Percentiles rank a stretch among this genome's conserved stretches.
These are phyloP conservation scores for Lactarius deliciosus DNA, from an alignment of 768 basidiomycete genomes.

Conservation along the genomic window DNA sequence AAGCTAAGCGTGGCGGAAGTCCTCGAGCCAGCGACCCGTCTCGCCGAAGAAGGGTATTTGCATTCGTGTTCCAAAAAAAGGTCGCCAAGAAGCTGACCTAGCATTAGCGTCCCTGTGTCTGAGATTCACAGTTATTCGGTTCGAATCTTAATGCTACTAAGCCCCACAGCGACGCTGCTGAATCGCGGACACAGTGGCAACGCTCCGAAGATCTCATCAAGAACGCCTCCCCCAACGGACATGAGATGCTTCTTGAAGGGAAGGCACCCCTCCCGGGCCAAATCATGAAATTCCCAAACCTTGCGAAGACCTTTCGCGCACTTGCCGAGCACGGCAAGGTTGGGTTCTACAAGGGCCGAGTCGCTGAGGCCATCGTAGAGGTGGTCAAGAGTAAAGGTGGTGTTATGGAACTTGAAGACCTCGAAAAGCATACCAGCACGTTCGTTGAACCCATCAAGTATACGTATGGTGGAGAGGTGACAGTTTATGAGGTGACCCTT, in stretches of 20 bases:
- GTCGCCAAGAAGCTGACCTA: not conserved
- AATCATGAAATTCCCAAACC: constrained; percentile 73
- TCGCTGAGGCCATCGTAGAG: constrained; percentile 88
- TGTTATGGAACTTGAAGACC: constrained; percentile 91
- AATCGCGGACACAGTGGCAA: constrained; percentile 46
- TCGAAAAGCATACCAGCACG: constrained; percentile 75
- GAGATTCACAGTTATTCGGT: constrained; percentile 71
- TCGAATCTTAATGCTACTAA: constrained; percentile 29
- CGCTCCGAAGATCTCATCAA: constrained; percentile 68
- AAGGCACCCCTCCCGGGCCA: constrained; percentile 85
- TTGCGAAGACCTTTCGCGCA: constrained; percentile 81
- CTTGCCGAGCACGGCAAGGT: constrained; percentile 81
- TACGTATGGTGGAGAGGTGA: constrained; percentile 81
- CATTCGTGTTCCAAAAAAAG: not conserved
- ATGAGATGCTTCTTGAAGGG: constrained; percentile 85
- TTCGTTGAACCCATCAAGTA: constrained; percentile 91
- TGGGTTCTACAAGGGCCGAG: constrained; percentile 90
- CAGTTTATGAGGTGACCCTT: constrained; percentile 77
- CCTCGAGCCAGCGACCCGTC: constrained; percentile 82
- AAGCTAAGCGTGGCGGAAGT: constrained; percentile 65
- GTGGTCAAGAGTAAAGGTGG: constrained; percentile 85
- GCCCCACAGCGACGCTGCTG: constrained; percentile 11
- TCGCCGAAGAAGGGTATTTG: constrained; percentile 85
- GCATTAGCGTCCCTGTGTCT: constrained; percentile 74
- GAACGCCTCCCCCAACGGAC: constrained; percentile 79